Evolutionary conservation across 1,139 yeast species (phyloP).

Genomic region (Kodamaea sp.): DNA sequence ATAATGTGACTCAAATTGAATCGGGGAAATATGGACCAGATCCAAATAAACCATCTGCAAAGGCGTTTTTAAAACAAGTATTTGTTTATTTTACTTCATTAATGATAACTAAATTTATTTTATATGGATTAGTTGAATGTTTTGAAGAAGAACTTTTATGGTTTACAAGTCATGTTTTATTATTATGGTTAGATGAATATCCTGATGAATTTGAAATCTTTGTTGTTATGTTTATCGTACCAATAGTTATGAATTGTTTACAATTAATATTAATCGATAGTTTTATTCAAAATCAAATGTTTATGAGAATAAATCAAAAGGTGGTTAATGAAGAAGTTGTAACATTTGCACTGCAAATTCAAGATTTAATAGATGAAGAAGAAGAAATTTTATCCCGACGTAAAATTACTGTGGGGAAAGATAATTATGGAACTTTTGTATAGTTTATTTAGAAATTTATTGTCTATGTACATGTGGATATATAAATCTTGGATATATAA

Average conservation of each 20-base stretch:
- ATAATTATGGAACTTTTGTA: constrained; percentile 6
- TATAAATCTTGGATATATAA: too few species aligned
- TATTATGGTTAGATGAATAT: constrained; percentile 77
- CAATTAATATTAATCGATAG: constrained; percentile 86
- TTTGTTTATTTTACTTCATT: constrained; percentile 61
- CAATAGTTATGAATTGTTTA: constrained; percentile 75
- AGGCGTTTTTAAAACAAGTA: constrained; percentile 72
- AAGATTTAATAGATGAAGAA: constrained; percentile 5
- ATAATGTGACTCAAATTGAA: constrained; percentile 50
- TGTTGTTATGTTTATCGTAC: constrained; percentile 80
- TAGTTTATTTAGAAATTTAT: too few species aligned
- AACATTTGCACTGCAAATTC: constrained; percentile 1
- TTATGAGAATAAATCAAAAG: constrained; percentile 23
- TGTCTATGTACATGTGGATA: too few species aligned
- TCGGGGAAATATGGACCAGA: constrained; percentile 78
- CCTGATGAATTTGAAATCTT: constrained; percentile 77
- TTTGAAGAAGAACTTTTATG: constrained; percentile 41
- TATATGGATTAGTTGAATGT: constrained; percentile 37
- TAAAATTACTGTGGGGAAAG: constrained; percentile 6
- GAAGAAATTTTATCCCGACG: background rate
- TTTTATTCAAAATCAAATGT: constrained; percentile 59
- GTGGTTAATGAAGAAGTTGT: constrained; percentile 12
- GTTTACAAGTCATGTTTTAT: constrained; percentile 43
- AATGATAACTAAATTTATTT: constrained; percentile 58
- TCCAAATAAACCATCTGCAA: constrained; percentile 55